Percentiles rank a stretch among this genome's conserved stretches.
Evolutionary conservation across 1,284 basidiomycete species (phyloP).

Genomic region (Anthracocystis walkeri): DNA sequence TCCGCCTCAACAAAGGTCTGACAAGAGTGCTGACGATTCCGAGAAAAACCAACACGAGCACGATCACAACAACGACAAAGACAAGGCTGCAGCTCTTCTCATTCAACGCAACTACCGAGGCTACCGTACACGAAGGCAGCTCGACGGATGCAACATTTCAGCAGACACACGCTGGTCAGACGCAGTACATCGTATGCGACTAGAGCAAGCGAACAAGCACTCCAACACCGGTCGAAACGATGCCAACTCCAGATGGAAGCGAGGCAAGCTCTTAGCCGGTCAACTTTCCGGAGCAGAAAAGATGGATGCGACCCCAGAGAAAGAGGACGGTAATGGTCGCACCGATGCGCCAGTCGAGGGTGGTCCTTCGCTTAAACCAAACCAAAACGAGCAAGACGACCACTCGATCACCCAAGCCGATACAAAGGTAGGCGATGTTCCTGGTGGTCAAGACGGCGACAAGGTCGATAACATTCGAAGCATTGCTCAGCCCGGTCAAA

Average conservation of each 20-base stretch:
- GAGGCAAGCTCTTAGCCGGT: conserved; percentile 55
- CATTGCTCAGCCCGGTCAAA: conserved; percentile 49
- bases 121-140: conserved; percentile 50
- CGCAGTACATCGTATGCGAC: conserved; percentile 48
- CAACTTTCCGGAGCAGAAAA: conserved; percentile 53
- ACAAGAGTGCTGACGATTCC: not conserved
- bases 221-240: conserved; percentile 50
- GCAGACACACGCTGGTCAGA: conserved; percentile 59
- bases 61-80: conserved; percentile 40
- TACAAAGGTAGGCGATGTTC: conserved; percentile 58
- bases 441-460: conserved; percentile 53
- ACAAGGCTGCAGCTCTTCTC: conserved; percentile 46
- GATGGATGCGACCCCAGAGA: conserved; percentile 24
- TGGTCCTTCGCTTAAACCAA: conserved; percentile 40
- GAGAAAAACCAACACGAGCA: conserved; percentile 21
- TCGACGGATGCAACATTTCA: conserved; percentile 56
- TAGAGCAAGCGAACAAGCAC: conserved; percentile 51
- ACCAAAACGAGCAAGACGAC: conserved; percentile 16
- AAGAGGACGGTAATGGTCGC: conserved; percentile 16
- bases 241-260: conserved; percentile 52
- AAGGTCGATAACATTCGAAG: conserved; percentile 63
- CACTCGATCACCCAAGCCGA: conserved; percentile 27
- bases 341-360: conserved; percentile 42
- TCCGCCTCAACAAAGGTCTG: not conserved
- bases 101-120: conserved; percentile 63